Base-by-base conservation (phyloP, 306 rosid genomes). In the Bauhinia variegata region DNA sequence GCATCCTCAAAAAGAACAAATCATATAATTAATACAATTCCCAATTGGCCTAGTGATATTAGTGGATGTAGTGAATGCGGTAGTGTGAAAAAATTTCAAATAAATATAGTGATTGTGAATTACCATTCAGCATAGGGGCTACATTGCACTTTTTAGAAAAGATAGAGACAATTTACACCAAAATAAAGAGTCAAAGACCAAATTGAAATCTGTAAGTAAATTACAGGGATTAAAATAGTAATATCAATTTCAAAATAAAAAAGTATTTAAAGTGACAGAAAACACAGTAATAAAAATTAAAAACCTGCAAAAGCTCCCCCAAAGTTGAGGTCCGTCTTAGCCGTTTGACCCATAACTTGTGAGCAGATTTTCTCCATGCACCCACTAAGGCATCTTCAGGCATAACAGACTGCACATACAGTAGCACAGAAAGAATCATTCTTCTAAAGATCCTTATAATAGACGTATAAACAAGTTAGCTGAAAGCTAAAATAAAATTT, bases 361-460 rank as follows among this genome's bases (percentile, higher is more conserved):
- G 99, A 71, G 97, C 97, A 76, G 90, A 88, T 78, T 90, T 93
- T 83, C 84, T 90, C 99, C 99, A 93, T 78, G 97, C 99, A 65
- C 97, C 99, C 32, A 90, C 76, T 71, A 93, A 67, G n/a, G 99
- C 80, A 63, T 72, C 96, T 76, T 81, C 90, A 17, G 97, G 99
- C 99, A 93, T 88, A 67, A 77, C 90, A 7, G 91, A 90, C 97
- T 93, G 86, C 87, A 86, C 41, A 34, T 30, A 70, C 18, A 60
- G 68, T 31, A 15, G 75, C 5, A 39, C 36, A 9, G 52, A 15
- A 50, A 34, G 41, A 66, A 67, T 48, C 4, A 48, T 43, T 72
- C 30, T 5, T 75, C 52, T 58, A 67, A 37, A 57, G 23, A 44
- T 15, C 18, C 42, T 66, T 4, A 60, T 36, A 50, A 61, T 41